A percentile compares a stretch with the other conserved stretches of the same genome.
phyloP scores from a whole-genome alignment of 768 basidiomycete species.

The Crucibulum laeve region DNA sequence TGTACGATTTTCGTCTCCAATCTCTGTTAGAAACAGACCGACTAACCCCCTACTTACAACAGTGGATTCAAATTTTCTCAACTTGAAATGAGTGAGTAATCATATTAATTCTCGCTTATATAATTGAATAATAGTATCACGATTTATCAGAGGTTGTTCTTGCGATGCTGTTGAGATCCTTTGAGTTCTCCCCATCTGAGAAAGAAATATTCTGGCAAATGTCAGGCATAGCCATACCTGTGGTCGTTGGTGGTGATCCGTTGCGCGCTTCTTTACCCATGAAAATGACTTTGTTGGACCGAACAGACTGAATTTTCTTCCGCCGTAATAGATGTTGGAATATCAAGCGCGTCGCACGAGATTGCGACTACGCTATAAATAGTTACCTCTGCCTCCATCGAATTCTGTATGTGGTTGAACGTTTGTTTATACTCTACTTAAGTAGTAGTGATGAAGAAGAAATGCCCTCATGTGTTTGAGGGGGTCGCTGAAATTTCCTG shows the following conservation, averaged over 20 bases:
- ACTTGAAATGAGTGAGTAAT: constrained; percentile 42
- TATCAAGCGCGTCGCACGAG: too few relatives aligned
- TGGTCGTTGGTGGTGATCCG: background rate
- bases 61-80: constrained; percentile 3
- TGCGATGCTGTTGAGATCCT: background rate
- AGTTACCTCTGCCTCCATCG: too few relatives aligned
- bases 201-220: background rate
- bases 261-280: background rate
- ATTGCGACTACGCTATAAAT: too few relatives aligned
- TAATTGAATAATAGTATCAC: background rate
- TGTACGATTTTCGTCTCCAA: background rate
- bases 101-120: background rate
- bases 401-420: too few relatives aligned
- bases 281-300: background rate
- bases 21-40: background rate
- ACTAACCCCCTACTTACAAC: background rate
- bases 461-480: too few relatives aligned
- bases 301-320: constrained; percentile 4
- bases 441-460: too few relatives aligned
- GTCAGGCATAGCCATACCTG: background rate
- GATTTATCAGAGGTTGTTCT: background rate
- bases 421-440: too few relatives aligned
- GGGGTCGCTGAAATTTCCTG: too few relatives aligned
- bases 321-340: too few relatives aligned
- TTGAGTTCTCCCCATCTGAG: background rate